Evolutionary conservation across 139 green algal species (phyloP).

Genomic region (Mesotaenium endlicherianum): DNA sequence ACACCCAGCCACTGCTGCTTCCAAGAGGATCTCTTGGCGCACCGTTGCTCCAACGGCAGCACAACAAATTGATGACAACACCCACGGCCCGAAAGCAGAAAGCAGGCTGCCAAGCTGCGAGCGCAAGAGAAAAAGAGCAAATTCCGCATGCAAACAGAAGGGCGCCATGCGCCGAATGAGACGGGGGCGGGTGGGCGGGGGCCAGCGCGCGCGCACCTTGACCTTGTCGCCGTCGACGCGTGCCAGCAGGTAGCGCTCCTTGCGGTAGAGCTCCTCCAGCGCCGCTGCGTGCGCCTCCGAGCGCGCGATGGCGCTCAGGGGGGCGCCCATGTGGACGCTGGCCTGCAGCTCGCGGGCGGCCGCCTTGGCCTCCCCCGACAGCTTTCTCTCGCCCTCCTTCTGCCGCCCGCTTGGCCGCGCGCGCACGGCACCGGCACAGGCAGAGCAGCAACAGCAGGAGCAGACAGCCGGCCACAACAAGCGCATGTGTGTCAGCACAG

Average conservation of each 20-base stretch:
- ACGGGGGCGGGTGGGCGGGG: too few species aligned
- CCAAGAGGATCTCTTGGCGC: too few species aligned
- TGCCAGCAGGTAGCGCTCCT: constrained; percentile 25
- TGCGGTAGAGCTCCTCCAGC: not conserved
- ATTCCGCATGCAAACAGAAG: too few species aligned
- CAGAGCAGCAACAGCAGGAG: constrained; percentile 5
- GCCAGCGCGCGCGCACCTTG: too few species aligned
- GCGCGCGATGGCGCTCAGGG: not conserved
- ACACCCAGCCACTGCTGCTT: too few species aligned
- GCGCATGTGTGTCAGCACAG: not conserved
- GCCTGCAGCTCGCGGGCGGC: not conserved
- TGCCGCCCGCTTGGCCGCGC: not conserved
- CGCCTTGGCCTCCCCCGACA: not conserved
- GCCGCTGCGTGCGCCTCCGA: not conserved
- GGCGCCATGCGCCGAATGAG: too few species aligned
- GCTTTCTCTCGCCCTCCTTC: not conserved
- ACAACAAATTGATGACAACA: too few species aligned
- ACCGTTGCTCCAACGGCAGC: too few species aligned
- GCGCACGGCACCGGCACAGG: not conserved
- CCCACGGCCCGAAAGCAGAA: too few species aligned
- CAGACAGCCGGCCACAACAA: not conserved
- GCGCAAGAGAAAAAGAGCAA: too few species aligned
- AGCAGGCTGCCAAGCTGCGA: too few species aligned
- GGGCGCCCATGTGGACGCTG: not conserved
- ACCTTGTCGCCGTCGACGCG: too few species aligned